These are phyloP conservation scores for Fusarium luffae DNA, from an alignment of 2,329 filamentous ascomycete species.

Conservation along the genomic window DNA sequence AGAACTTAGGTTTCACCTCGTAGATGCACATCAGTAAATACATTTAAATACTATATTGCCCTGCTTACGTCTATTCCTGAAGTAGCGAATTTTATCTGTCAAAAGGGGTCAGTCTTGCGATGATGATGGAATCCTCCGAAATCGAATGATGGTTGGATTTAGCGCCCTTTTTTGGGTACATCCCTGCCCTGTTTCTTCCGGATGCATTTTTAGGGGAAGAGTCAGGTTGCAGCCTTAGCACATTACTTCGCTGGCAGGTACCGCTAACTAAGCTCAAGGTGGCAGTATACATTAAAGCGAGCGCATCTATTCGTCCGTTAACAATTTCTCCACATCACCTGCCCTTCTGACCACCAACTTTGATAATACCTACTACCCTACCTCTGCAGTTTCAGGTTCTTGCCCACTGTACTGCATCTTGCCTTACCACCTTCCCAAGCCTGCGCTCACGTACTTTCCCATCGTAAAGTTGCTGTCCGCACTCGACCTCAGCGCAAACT, in stretches of 20 bases:
- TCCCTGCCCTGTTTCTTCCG: slow-evolving; percentile 42
- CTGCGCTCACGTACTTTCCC: slow-evolving; percentile 31
- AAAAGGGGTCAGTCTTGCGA: slow-evolving; percentile 21
- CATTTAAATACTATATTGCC: neutral
- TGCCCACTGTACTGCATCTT: slow-evolving; percentile 22
- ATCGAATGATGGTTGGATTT: slow-evolving; percentile 43
- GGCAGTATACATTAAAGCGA: slow-evolving; percentile 26
- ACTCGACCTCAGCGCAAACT: slow-evolving; percentile 15
- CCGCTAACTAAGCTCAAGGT: neutral
- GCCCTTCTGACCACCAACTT: slow-evolving; percentile 39
- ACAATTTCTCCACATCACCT: slow-evolving; percentile 47
- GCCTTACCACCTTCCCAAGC: slow-evolving; percentile 24
- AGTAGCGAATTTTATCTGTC: slow-evolving; percentile 2
- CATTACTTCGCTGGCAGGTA: slow-evolving; percentile 13
- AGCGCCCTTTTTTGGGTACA: slow-evolving; percentile 32
- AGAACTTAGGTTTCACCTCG: neutral
- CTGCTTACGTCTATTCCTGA: neutral
- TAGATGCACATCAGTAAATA: neutral
- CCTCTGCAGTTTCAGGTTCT: slow-evolving; percentile 29
- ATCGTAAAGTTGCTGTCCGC: slow-evolving; percentile 17
- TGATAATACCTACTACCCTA: slow-evolving; percentile 20
- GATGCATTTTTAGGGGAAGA: slow-evolving; percentile 21
- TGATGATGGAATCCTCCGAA: slow-evolving; percentile 44
- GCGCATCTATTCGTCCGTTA: slow-evolving; percentile 18
- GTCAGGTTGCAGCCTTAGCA: slow-evolving; percentile 27